phyloP scores from a whole-genome alignment of 2,329 filamentous ascomycete genomes.

The Diaporthe destruens region DNA sequence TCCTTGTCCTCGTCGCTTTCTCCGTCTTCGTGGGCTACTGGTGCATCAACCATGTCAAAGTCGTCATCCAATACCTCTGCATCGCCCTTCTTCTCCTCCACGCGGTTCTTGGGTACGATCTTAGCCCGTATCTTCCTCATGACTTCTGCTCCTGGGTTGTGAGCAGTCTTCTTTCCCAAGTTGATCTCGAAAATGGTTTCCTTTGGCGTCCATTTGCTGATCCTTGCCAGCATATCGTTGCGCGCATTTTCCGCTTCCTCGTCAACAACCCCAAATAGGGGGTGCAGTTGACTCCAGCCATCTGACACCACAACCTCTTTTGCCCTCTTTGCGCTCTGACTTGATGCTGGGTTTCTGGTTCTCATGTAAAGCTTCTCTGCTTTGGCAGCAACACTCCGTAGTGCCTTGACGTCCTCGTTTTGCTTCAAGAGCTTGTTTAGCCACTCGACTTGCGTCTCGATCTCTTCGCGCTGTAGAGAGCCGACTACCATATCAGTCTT shows the following conservation, averaged over 20 bases:
- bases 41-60: conserved; percentile 49
- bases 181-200: conserved; percentile 98
- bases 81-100: conserved; percentile 53
- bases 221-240: conserved; percentile 87
- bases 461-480: conserved; percentile 75
- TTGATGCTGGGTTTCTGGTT: conserved; percentile 90
- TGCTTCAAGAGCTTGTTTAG: conserved; percentile 83
- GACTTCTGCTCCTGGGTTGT: conserved; percentile 77
- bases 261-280: conserved; percentile 80
- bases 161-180: conserved; percentile 73
- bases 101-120: conserved; percentile 71
- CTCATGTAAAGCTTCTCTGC: conserved; percentile 94
- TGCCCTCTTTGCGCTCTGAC: conserved; percentile 88
- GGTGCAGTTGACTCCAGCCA: conserved; percentile 80
- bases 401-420: conserved; percentile 76
- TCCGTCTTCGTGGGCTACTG: conserved; percentile 45
- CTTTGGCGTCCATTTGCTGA: conserved; percentile 88
- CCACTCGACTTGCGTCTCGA: conserved; percentile 86
- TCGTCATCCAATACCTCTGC: conserved; percentile 52
- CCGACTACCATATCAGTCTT: conserved; percentile 88
- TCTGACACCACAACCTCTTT: conserved; percentile 80
- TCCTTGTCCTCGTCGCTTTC: conserved; percentile 48
- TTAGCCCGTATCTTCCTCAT: conserved; percentile 80
- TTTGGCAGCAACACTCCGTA: conserved; percentile 82
- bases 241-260: conserved; percentile 77